phyloP scores from a whole-genome alignment of 805 yeast genomes.

The Myxozyma vanderwaltii region DNA sequence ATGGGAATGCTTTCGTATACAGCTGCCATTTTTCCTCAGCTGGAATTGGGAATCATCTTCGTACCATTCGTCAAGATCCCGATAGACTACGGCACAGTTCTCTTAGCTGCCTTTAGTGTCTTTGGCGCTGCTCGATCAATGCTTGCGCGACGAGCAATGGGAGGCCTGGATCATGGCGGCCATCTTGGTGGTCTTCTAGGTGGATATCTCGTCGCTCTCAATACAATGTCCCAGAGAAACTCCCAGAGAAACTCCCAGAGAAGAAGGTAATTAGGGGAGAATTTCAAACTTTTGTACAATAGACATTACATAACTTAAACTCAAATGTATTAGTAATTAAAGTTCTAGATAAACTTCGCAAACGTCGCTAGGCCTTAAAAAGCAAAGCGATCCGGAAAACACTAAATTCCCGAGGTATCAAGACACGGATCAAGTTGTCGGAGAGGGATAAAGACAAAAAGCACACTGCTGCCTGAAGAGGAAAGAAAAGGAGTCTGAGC shows the following conservation, averaged over 20 bases:
- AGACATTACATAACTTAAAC: not conserved
- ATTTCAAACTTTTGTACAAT: not conserved
- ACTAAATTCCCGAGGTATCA: no score
- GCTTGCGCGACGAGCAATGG: not conserved
- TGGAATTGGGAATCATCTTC: slow-evolving; percentile 11
- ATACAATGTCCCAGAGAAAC: no score
- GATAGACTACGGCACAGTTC: slow-evolving; percentile 8
- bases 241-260: no score
- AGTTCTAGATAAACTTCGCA: no score
- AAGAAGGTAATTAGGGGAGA: not conserved
- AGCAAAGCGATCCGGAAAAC: not conserved
- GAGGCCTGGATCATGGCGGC: slow-evolving; percentile 29
- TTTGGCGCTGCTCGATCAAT: slow-evolving; percentile 11
- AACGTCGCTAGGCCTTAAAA: not conserved
- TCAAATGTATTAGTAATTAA: no score
- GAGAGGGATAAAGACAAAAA: no score
- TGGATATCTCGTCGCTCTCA: slow-evolving; percentile 14
- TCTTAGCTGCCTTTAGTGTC: slow-evolving; percentile 15
- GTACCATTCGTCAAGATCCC: slow-evolving; percentile 11
- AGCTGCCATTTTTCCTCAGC: slow-evolving; percentile 17
- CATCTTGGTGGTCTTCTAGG: slow-evolving; percentile 29
- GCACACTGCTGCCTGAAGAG: no score
- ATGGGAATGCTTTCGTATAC: slow-evolving; percentile 29
- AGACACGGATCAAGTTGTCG: no score
- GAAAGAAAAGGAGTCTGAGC: no score